phyloP scores from a whole-genome alignment of 2,329 filamentous ascomycete species.

The Phialophora verrucosa region DNA sequence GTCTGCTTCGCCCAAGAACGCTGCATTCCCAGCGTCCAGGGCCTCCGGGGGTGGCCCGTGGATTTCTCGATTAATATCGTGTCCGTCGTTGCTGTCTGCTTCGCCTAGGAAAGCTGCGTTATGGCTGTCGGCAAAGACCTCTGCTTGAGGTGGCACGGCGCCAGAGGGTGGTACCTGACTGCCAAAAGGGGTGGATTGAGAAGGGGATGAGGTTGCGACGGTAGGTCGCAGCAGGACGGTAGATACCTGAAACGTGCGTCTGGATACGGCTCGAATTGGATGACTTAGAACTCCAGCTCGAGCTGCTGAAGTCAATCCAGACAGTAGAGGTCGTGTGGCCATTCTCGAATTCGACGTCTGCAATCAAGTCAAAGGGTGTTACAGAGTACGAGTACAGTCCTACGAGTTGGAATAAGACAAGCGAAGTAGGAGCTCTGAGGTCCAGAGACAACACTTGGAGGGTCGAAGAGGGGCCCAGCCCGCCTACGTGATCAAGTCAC shows the following conservation, averaged over 20 bases:
- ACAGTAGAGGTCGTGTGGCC: slow-evolving; percentile 30
- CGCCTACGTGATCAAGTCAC: neutral
- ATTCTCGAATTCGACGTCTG: slow-evolving; percentile 13
- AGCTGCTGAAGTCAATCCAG: slow-evolving; percentile 18
- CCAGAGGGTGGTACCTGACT: slow-evolving; percentile 21
- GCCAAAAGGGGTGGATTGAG: slow-evolving; percentile 11
- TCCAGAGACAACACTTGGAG: slow-evolving; percentile 1
- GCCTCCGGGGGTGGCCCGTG: slow-evolving; percentile 26
- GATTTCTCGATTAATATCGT: slow-evolving; percentile 26
- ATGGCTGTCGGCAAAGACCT: slow-evolving; percentile 20
- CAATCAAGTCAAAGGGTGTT: neutral
- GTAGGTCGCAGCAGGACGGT: slow-evolving; percentile 14
- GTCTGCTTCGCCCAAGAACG: slow-evolving; percentile 34
- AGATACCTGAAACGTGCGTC: slow-evolving; percentile 22
- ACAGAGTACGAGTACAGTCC: too few relatives aligned
- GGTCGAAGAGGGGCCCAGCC: slow-evolving; percentile 19
- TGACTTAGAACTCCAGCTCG: slow-evolving; percentile 4
- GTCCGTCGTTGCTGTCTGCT: slow-evolving; percentile 36
- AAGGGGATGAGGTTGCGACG: slow-evolving; percentile 17
- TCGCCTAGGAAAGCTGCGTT: slow-evolving; percentile 37
- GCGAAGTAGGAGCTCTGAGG: neutral
- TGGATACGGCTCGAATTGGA: neutral
- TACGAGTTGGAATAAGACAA: neutral
- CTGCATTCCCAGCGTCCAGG: slow-evolving; percentile 31
- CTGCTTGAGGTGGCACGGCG: slow-evolving; percentile 13